Base-by-base conservation (phyloP, 257 asterid genomes). In the Echium plantagineum region DNA sequence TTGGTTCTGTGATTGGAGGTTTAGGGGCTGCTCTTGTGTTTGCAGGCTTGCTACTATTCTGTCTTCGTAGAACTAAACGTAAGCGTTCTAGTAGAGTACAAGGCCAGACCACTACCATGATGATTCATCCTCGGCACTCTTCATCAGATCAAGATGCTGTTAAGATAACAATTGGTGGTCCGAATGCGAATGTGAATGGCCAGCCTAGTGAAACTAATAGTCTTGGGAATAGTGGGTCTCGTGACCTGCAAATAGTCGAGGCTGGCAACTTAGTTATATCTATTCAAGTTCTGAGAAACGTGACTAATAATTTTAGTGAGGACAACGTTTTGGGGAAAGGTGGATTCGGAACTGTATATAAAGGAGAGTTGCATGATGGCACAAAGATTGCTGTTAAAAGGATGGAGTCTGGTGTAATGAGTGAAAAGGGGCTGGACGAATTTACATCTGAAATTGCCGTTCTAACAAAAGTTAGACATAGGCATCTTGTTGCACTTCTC, bases 291-390 rank as follows among this genome's bases (percentile, higher is more conserved):
- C 72, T 89, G 66, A 82, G 78, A 66, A 78, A 30, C 9, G 94
- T 86, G 70, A 86, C 97, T 0, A 56, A 78, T 64, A 86, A 86
- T 65, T 89, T 89, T 67, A 75, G 82, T 19, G 88, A 78, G 56
- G 63, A 49, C 9, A 89, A 84, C 69, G 68, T 86, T 18, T 70
- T 90, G n/a, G 94, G 95, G 10, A 73, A 68, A 32, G 97, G 95
- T 48, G 94, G 97, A 54, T 89, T 89, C 55, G 97, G 95, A 59
- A 89, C 93, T 12, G 97, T 89, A 28, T 89, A 89, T 55, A 80
- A 76, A 63, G 97, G 95, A n/a, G 94, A 82, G 71, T 57, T 89
- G 72, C 90, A 79, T 35, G 97, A 90, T 19, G 94, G 90, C 57
- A 84, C 94, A 2, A 84, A 81, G 65, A 83, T 90, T 56, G 95